These are phyloP conservation scores for Pyrenochaeta sp. DNA, from an alignment of 2,329 filamentous ascomycete genomes.

Conservation along the genomic window DNA sequence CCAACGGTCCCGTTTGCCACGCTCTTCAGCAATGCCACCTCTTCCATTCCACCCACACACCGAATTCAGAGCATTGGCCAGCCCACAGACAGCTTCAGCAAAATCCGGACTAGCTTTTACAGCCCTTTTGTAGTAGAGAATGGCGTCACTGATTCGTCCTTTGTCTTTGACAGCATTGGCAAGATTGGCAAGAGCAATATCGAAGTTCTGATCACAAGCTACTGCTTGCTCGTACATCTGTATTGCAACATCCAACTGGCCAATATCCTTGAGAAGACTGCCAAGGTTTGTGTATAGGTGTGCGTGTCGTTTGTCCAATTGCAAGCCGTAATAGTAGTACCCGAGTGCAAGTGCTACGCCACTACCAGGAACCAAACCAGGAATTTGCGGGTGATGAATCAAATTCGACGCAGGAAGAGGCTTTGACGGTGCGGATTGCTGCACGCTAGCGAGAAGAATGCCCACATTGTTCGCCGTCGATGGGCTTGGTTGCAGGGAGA, in stretches of 20 bases:
- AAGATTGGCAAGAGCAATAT: constrained; percentile 94
- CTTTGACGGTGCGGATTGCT: constrained; percentile 67
- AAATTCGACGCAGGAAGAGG: constrained; percentile 51
- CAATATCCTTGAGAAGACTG: constrained; percentile 94
- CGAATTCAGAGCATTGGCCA: constrained; percentile 94
- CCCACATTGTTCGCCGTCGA: constrained; percentile 99
- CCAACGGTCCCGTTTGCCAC: constrained; percentile 83
- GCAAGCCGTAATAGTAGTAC: constrained; percentile 94
- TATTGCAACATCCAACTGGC: constrained; percentile 89
- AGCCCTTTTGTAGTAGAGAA: constrained; percentile 88
- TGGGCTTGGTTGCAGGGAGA: constrained; percentile 93
- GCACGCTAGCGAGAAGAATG: constrained; percentile 93
- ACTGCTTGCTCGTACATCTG: constrained; percentile 98
- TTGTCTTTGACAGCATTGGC: constrained; percentile 98
- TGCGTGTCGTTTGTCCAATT: constrained; percentile 86
- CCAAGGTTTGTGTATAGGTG: constrained; percentile 97
- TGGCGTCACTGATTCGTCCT: constrained; percentile 89
- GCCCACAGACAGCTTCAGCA: constrained; percentile 93
- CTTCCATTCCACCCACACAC: constrained; percentile 94
- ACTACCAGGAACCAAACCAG: constrained; percentile 84
- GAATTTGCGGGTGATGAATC: constrained; percentile 61
- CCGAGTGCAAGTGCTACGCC: constrained; percentile 86
- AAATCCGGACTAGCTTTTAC: constrained; percentile 94
- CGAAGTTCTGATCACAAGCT: constrained; percentile 89
- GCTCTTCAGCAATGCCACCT: constrained; percentile 80